Base-by-base conservation (phyloP, 1,139 yeast genomes). In the Geotrichum fermentans region DNA sequence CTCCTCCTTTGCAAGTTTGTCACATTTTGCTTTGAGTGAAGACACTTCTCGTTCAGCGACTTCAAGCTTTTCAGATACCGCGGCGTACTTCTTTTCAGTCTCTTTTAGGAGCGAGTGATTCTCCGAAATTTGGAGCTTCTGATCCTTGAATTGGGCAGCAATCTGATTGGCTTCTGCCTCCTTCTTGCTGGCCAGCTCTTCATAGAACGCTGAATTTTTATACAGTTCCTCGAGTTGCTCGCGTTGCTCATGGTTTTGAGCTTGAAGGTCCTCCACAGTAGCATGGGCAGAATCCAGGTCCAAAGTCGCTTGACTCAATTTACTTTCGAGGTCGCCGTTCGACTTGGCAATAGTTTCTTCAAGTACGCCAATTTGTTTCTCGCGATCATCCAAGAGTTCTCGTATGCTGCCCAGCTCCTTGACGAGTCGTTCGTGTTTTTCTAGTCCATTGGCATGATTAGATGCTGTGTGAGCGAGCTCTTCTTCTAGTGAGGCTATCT, bases 181-280 rank as follows among this genome's bases (percentile, higher is more conserved):
- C 53, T 71, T 75, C 33, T 61, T 58, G 17, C 60, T 57, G 41
- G 73, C 58, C 32, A 69, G 67, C 13, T 63, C 63, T 41, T 62
- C 71, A 45, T 69, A 65, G 39, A 68, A 70, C 1, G 64, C 55
- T 8, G 73, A 66, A 1, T 74, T 69, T 22, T 62, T 62, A 46
- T 71, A 71, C 13, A 71, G 58, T 2, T 64, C 57, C 43, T 67
- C 60, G 40, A 75, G 52, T 62, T 74, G 67, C 40, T 60, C 54
- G 50, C 71, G 61, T 21, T 81, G 65, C 17, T 65, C 70, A 18
- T 67, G 66, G 58, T 80, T 82, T 56, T 79, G 85, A 6, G 62
- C 64, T 10, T 75, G 67, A 35, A 81, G 66, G 11, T 72, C 70
- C 51, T 73, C 70, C 42, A 77, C 61, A 44, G 74, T 72, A 49